Conservation (phyloP, 495 filamentous ascomycete species). For the Neurospora tetraspora region DNA sequence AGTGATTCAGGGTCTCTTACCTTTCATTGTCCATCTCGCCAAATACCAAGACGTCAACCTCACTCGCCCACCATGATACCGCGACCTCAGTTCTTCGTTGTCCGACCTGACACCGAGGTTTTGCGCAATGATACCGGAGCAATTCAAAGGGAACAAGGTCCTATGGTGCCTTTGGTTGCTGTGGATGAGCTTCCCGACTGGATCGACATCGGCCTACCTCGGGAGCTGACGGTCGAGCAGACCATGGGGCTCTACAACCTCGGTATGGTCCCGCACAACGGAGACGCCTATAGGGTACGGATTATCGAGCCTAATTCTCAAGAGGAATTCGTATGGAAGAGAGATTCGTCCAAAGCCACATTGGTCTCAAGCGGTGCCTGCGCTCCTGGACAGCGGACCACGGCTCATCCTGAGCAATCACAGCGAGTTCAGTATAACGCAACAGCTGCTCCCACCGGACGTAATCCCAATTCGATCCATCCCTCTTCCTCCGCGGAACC, state of each 20-base stretch:
- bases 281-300: slow-evolving; percentile 23
- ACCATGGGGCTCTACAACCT: slow-evolving; percentile 30
- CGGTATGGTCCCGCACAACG: slow-evolving; percentile 18
- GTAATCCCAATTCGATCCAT: not conserved
- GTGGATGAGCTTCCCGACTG: slow-evolving; percentile 36
- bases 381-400: not conserved
- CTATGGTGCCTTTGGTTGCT: slow-evolving; percentile 34
- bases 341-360: not conserved
- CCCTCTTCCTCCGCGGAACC: not conserved
- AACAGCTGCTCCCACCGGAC: not conserved
- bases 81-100: slow-evolving; percentile 23
- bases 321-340: not conserved
- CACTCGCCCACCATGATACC: slow-evolving; percentile 2
- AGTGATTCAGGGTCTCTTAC: not conserved
- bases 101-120: slow-evolving; percentile 17
- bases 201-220: slow-evolving; percentile 29
- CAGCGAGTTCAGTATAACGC: not conserved
- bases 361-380: not conserved
- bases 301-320: slow-evolving; percentile 3
- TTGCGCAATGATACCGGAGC: slow-evolving; percentile 7
- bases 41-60: not conserved
- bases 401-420: not conserved
- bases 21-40: not conserved
- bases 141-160: slow-evolving; percentile 12
- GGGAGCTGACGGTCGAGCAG: slow-evolving; percentile 27